phyloP scores from a whole-genome alignment of 768 basidiomycete species.

The Jaapia argillacea region DNA sequence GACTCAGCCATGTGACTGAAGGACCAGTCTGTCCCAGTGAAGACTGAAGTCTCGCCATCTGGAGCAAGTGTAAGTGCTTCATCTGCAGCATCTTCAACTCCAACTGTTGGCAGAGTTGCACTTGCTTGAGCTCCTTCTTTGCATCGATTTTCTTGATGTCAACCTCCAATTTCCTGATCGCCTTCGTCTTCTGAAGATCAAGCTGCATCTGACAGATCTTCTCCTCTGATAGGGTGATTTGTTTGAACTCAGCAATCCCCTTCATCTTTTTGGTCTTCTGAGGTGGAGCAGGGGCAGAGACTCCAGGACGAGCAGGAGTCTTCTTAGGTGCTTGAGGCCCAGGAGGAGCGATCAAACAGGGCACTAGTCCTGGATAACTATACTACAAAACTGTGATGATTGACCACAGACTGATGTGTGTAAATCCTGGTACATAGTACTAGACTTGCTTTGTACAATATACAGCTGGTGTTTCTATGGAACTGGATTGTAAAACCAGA shows the following conservation, averaged over 20 bases:
- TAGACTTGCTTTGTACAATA: too few relatives aligned
- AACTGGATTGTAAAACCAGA: too few relatives aligned
- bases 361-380: too few relatives aligned
- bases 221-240: constrained; percentile 7
- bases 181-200: constrained; percentile 2
- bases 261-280: neutral
- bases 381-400: too few relatives aligned
- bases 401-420: too few relatives aligned
- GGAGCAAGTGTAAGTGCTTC: neutral
- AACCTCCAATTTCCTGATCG: neutral
- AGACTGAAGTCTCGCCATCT: neutral
- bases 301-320: constrained; percentile 1
- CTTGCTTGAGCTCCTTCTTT: neutral
- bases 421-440: too few relatives aligned
- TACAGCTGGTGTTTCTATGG: too few relatives aligned
- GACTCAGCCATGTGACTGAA: neutral
- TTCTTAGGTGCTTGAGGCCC: too few relatives aligned
- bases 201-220: constrained; percentile 7
- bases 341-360: too few relatives aligned
- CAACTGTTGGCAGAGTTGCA: neutral
- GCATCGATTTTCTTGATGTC: constrained; percentile 1
- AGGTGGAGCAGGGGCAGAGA: neutral
- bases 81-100: neutral
- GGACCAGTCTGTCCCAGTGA: neutral
- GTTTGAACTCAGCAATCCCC: constrained; percentile 3